Percentiles rank a stretch among this genome's conserved stretches.
Conservation (phyloP, 495 filamentous ascomycete species). For the Daldinia vernicosa region DNA sequence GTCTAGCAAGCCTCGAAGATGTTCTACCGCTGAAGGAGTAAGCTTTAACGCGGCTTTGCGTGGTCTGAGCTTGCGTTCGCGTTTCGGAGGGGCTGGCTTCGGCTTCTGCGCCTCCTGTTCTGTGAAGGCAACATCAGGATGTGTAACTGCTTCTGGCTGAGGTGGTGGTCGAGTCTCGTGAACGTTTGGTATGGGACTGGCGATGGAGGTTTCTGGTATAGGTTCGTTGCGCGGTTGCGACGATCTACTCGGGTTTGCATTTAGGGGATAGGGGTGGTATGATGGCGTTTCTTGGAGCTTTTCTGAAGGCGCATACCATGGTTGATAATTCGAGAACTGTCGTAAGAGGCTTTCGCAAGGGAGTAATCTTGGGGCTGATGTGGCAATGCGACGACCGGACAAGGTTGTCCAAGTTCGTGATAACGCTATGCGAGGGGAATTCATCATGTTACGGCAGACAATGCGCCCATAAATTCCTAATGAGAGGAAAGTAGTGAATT, state of each 20-base stretch:
- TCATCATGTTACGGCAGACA: conserved; percentile 31
- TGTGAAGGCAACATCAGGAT: conserved; percentile 46
- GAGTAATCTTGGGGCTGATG: conserved; percentile 48
- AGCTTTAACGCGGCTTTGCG: conserved; percentile 93
- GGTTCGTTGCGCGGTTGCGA: conserved; percentile 72
- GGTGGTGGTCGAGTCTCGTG: conserved; percentile 63
- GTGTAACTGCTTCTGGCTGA: conserved; percentile 42
- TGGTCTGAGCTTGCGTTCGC: conserved; percentile 76
- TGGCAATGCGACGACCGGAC: conserved; percentile 59
- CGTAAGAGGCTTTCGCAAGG: conserved; percentile 65
- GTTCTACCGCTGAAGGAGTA: conserved; percentile 77
- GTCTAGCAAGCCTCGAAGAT: conserved; percentile 76
- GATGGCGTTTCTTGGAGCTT: conserved; percentile 77
- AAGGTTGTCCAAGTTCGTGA: conserved; percentile 63
- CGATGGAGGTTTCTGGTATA: conserved; percentile 74
- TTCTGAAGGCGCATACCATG: conserved; percentile 63
- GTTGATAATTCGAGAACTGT: conserved; percentile 70
- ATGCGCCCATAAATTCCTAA: background rate
- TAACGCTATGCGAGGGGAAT: conserved; percentile 40
- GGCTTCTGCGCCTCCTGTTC: conserved; percentile 74
- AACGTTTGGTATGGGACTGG: conserved; percentile 61
- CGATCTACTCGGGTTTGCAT: conserved; percentile 64
- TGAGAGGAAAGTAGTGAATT: too few relatives aligned
- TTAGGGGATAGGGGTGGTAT: conserved; percentile 78
- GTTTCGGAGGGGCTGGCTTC: conserved; percentile 61